phyloP scores from a whole-genome alignment of 2,329 filamentous ascomycete genomes.

The Colletotrichum sp. region DNA sequence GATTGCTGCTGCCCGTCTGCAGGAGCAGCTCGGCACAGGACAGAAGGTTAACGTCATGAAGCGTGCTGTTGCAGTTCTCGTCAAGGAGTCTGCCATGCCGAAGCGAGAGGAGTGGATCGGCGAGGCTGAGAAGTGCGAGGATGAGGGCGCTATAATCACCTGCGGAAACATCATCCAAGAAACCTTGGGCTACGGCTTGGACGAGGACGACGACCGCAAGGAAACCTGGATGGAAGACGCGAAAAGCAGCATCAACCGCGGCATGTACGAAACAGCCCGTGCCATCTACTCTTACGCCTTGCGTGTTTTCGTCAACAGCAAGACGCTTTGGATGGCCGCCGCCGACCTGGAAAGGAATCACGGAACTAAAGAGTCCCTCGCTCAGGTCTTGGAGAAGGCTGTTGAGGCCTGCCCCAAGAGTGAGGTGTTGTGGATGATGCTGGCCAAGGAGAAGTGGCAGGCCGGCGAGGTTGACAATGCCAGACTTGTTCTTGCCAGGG shows the following conservation, averaged over 20 bases:
- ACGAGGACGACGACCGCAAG: slow-evolving; percentile 95
- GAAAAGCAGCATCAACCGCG: slow-evolving; percentile 78
- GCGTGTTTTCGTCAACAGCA: slow-evolving; percentile 86
- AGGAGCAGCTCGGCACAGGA: slow-evolving; percentile 84
- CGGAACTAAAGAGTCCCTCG: slow-evolving; percentile 81
- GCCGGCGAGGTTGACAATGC: slow-evolving; percentile 87
- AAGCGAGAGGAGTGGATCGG: slow-evolving; percentile 97
- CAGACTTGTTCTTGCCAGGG: slow-evolving; percentile 81
- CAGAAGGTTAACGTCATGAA: slow-evolving; percentile 92
- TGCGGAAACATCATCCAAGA: slow-evolving; percentile 90
- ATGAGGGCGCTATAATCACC: slow-evolving; percentile 85
- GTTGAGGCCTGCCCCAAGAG: slow-evolving; percentile 92
- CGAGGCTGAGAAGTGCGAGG: slow-evolving; percentile 93
- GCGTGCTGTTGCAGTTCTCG: slow-evolving; percentile 85
- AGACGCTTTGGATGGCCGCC: slow-evolving; percentile 87
- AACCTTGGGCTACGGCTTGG: slow-evolving; percentile 89
- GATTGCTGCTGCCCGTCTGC: slow-evolving; percentile 90
- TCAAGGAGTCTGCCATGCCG: slow-evolving; percentile 92
- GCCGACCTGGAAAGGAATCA: slow-evolving; percentile 92
- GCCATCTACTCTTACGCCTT: slow-evolving; percentile 94
- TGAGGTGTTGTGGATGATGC: slow-evolving; percentile 93
- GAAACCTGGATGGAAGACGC: slow-evolving; percentile 97
- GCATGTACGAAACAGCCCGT: slow-evolving; percentile 86
- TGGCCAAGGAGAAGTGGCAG: slow-evolving; percentile 94
- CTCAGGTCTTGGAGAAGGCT: slow-evolving; percentile 87